phyloP scores from a whole-genome alignment of 805 yeast species.

The Candida peoriensis region DNA sequence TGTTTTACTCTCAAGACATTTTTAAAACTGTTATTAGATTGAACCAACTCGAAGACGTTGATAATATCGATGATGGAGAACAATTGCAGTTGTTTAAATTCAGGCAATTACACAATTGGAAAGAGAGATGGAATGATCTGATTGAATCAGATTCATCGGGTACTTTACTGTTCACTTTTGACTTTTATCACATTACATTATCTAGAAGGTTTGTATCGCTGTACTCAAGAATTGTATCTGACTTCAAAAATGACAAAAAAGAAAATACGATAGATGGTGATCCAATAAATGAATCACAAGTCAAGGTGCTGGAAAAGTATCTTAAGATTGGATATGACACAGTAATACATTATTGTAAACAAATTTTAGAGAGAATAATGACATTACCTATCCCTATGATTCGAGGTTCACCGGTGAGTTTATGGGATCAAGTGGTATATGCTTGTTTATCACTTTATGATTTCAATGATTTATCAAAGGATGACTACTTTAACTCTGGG shows the following conservation, averaged over 20 bases:
- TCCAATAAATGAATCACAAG: constrained; percentile 17
- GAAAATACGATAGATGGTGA: constrained; percentile 5
- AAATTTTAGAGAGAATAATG: constrained; percentile 39
- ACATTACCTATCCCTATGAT: constrained; percentile 40
- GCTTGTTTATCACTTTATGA: constrained; percentile 50
- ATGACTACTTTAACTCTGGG: constrained; percentile 32
- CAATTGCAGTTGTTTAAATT: constrained; percentile 12
- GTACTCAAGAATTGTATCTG: constrained; percentile 25
- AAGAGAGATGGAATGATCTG: constrained; percentile 37
- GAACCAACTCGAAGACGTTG: constrained; percentile 15
- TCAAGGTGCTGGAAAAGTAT: constrained; percentile 16
- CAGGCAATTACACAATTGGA: constrained; percentile 35
- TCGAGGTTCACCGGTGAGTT: constrained; percentile 50
- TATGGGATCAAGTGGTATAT: constrained; percentile 48
- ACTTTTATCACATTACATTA: constrained; percentile 41
- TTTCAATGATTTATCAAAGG: constrained; percentile 34
- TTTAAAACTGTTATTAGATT: constrained; percentile 17
- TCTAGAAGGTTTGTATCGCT: constrained; percentile 33
- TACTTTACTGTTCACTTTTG: constrained; percentile 41
- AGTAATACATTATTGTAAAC: constrained; percentile 40
- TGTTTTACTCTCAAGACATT: constrained; percentile 22
- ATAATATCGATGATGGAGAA: neutral
- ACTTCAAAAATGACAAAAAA: no score
- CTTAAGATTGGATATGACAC: constrained; percentile 32
- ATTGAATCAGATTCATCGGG: constrained; percentile 45